Evolutionary conservation across 2,329 filamentous ascomycete species (phyloP).

Genomic region (Paecilomyces sp.): DNA sequence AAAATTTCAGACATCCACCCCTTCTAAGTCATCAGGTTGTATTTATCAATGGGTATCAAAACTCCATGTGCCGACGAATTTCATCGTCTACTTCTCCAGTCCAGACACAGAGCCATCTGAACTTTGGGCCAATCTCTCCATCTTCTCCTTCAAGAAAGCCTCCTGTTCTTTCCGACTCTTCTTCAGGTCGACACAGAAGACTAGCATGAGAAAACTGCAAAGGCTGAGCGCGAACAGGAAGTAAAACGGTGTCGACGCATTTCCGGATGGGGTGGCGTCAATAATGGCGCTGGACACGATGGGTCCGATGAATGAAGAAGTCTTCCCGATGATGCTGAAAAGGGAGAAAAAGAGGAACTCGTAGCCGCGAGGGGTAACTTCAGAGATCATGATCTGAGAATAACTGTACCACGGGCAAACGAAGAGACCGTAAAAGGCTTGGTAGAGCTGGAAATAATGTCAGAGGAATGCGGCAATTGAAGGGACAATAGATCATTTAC

Average conservation of each 20-base stretch:
- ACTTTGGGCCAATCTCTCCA: conserved; percentile 1
- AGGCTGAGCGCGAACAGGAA: conserved; percentile 56
- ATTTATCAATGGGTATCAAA: background rate
- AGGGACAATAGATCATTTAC: background rate
- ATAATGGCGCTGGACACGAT: conserved; percentile 64
- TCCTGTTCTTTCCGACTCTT: conserved; percentile 56
- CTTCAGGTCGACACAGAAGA: conserved; percentile 52
- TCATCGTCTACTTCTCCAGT: background rate
- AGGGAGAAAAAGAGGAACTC: conserved; percentile 65
- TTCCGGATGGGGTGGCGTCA: conserved; percentile 48
- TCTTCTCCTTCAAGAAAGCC: conserved; percentile 41
- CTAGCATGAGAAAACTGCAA: conserved; percentile 47
- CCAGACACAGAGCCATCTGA: background rate
- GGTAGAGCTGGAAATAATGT: conserved; percentile 25
- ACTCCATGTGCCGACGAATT: background rate
- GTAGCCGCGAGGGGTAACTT: conserved; percentile 60
- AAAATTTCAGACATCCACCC: too few species aligned
- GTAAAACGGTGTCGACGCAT: conserved; percentile 59
- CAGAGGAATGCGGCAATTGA: background rate
- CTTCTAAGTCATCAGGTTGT: background rate
- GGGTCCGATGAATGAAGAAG: conserved; percentile 60
- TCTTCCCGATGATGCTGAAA: conserved; percentile 63
- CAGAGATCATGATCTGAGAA: conserved; percentile 63
- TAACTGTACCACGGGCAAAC: conserved; percentile 67
- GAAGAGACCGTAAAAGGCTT: conserved; percentile 56